Evolutionary conservation across 345 rosid genomes (phyloP).

Genomic region (Dipteronia sinensis): DNA sequence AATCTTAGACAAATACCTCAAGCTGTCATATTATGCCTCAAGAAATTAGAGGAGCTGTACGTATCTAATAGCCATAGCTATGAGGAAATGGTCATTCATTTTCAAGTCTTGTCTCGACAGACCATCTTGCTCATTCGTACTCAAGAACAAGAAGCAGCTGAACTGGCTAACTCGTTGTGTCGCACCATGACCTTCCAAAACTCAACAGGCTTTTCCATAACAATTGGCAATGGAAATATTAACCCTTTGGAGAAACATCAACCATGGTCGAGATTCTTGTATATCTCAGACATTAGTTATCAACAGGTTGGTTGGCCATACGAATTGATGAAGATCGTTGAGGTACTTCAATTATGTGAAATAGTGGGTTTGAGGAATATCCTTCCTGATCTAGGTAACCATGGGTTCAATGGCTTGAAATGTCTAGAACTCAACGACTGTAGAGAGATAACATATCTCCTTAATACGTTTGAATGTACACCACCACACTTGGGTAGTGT

Average conservation of each 20-base stretch:
- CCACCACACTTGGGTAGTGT: too few species aligned
- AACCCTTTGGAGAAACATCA: neutral
- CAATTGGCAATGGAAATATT: neutral
- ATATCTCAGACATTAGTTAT: too few species aligned
- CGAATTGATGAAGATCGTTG: neutral
- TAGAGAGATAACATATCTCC: neutral
- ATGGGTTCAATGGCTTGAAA: constrained; percentile 4
- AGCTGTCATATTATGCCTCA: neutral
- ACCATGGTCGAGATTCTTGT: neutral
- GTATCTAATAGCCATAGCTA: neutral
- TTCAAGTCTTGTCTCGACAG: neutral
- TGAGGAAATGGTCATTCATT: neutral
- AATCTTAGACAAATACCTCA: neutral
- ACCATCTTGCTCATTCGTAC: neutral
- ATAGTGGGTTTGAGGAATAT: too few species aligned
- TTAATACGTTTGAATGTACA: too few species aligned
- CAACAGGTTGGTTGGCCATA: too few species aligned
- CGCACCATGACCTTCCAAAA: neutral
- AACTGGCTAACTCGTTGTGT: neutral
- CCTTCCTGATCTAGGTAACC: neutral
- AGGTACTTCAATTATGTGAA: neutral
- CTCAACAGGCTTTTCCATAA: neutral
- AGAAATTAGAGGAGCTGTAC: neutral
- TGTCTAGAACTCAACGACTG: neutral
- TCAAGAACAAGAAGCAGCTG: neutral